Conservation (phyloP, 768 basidiomycete species). For the Pholiota conissans region DNA sequence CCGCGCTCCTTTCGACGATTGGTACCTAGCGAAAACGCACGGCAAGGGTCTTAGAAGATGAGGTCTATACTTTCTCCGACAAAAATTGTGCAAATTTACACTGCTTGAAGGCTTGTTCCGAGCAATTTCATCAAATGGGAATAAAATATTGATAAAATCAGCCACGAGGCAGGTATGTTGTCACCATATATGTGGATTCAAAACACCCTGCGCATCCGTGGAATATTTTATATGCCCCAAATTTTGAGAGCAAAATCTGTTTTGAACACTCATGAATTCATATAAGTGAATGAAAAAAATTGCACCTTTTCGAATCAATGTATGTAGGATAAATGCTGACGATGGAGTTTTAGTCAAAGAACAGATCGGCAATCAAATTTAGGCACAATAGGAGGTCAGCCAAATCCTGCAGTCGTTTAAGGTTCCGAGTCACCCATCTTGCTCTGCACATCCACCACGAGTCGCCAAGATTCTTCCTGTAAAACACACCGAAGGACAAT, state of each 20-base stretch:
- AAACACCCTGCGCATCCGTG: background rate
- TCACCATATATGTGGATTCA: background rate
- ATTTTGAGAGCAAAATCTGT: background rate
- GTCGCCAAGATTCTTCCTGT: background rate
- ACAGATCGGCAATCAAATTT: background rate
- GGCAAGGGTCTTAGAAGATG: background rate
- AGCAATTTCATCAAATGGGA: constrained; percentile 15
- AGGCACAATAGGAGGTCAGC: too few species aligned
- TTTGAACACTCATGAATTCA: background rate
- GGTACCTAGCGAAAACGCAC: background rate
- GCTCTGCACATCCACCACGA: background rate
- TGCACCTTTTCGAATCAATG: too few species aligned
- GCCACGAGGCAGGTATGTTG: constrained; percentile 18
- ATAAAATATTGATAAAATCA: constrained; percentile 12
- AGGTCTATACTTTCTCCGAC: constrained; percentile 5
- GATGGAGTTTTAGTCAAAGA: background rate
- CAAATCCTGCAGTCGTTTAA: background rate
- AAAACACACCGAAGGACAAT: background rate
- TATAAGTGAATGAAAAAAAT: background rate
- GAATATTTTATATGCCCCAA: background rate
- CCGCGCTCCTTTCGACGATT: background rate
- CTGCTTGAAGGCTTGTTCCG: background rate
- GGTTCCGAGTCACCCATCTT: background rate
- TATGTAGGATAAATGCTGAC: background rate
- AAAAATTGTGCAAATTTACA: background rate